Conservation (phyloP, 2,329 filamentous ascomycete species). For the Trichoderma sp. region DNA sequence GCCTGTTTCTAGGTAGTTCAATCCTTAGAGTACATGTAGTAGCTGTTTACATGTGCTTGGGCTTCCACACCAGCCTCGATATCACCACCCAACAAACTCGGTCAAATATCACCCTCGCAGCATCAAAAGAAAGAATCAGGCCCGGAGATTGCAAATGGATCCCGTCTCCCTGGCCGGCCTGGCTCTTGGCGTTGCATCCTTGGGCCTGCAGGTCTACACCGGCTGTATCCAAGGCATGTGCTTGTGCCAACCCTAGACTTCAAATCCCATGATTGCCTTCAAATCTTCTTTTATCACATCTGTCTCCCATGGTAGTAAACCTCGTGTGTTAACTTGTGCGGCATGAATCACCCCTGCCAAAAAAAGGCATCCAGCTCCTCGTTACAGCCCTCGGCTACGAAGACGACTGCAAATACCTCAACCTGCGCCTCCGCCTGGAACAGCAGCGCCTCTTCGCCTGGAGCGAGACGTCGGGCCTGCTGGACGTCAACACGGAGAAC, state of each 20-base stretch:
- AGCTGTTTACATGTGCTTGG: background rate
- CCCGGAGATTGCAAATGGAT: conserved; percentile 38
- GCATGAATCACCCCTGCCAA: background rate
- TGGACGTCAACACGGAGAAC: conserved; percentile 48
- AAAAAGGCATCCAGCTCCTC: conserved; percentile 50
- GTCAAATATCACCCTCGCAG: background rate
- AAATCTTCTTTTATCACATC: too few species aligned
- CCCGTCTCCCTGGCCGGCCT: conserved; percentile 48
- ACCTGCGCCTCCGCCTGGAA: conserved; percentile 53
- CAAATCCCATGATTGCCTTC: background rate
- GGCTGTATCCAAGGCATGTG: conserved; percentile 49
- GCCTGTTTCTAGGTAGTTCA: too few species aligned
- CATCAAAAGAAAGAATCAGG: background rate
- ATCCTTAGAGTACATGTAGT: too few species aligned
- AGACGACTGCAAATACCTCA: conserved; percentile 53
- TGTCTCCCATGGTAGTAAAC: too few species aligned
- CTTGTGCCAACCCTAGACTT: background rate
- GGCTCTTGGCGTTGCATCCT: conserved; percentile 49
- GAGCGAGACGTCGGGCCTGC: conserved; percentile 52
- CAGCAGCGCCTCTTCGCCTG: conserved; percentile 54
- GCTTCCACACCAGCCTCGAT: background rate
- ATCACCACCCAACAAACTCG: background rate
- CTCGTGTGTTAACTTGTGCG: background rate
- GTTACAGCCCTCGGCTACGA: conserved; percentile 52
- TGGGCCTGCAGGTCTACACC: conserved; percentile 51